Evolutionary conservation across 169 alveolate genomes (phyloP).

Genomic region (Eimeria tenella): DNA sequence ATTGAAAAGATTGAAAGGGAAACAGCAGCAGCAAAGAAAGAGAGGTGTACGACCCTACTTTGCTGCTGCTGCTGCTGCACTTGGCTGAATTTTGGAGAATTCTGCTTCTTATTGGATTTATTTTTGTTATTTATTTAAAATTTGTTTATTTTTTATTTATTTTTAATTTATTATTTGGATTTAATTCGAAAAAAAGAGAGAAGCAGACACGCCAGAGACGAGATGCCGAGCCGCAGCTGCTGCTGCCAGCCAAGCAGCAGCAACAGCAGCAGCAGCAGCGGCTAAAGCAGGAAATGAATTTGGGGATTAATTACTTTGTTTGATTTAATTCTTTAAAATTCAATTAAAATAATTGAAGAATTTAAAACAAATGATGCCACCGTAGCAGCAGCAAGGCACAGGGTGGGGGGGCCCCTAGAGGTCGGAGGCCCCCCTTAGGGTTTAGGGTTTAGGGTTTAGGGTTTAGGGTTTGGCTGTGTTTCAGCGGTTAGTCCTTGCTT

Average conservation of each 20-base stretch:
- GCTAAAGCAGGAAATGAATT: neutral
- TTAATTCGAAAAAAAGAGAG: too few relatives aligned
- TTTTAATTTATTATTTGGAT: too few relatives aligned
- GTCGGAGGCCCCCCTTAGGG: neutral
- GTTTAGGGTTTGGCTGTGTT: neutral
- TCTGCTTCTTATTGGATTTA: neutral
- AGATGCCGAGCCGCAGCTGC: neutral
- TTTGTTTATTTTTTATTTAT: too few relatives aligned
- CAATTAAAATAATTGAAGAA: neutral
- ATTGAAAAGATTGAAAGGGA: too few relatives aligned
- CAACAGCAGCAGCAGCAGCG: slow-evolving; percentile 8
- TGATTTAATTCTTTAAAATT: neutral
- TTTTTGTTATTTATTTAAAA: too few relatives aligned
- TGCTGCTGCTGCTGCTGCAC: too few relatives aligned
- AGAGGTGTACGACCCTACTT: too few relatives aligned
- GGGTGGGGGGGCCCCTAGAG: neutral
- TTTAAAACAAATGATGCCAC: neutral
- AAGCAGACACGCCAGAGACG: neutral
- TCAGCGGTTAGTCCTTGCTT: neutral
- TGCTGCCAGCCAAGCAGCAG: slow-evolving; percentile 10
- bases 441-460: neutral
- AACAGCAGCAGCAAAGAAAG: too few relatives aligned
- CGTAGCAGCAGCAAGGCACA: neutral
- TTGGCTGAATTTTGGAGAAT: neutral
- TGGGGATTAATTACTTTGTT: too few relatives aligned